Evolutionary conservation across 768 basidiomycete genomes (phyloP).

Genomic region (Pholiota molesta): DNA sequence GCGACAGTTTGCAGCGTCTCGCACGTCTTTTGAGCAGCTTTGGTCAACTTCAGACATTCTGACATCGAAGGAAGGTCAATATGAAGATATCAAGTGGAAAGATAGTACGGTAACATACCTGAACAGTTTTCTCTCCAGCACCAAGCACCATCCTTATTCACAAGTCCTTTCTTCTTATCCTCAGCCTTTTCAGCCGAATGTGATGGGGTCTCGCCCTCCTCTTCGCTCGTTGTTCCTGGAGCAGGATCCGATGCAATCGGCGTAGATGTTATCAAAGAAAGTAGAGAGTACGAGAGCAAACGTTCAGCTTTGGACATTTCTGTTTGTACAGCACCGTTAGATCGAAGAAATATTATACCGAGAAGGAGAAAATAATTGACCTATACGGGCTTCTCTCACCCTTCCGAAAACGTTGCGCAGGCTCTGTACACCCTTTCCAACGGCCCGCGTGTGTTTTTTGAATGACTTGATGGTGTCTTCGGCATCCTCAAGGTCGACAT

Average conservation of each 20-base stretch:
- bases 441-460: slow-evolving; percentile 62
- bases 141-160: slow-evolving; percentile 80
- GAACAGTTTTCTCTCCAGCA: slow-evolving; percentile 83
- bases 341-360: background rate
- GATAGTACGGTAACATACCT: slow-evolving; percentile 40
- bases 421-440: slow-evolving; percentile 70
- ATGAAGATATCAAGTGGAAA: background rate
- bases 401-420: slow-evolving; percentile 64
- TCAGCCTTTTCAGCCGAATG: slow-evolving; percentile 13
- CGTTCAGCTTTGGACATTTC: slow-evolving; percentile 83
- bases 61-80: background rate
- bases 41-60: slow-evolving; percentile 82
- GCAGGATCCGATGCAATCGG: slow-evolving; percentile 53
- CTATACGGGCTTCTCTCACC: slow-evolving; percentile 67
- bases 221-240: slow-evolving; percentile 51
- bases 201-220: slow-evolving; percentile 36
- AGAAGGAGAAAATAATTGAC: slow-evolving; percentile 36
- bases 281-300: slow-evolving; percentile 68
- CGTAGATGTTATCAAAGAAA: slow-evolving; percentile 76
- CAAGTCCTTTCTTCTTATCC: slow-evolving; percentile 51
- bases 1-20: slow-evolving; percentile 77
- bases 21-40: slow-evolving; percentile 74
- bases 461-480: slow-evolving; percentile 61
- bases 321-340: slow-evolving; percentile 26
- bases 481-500: slow-evolving; percentile 77